phyloP scores from a whole-genome alignment of 1,284 basidiomycete genomes.

The Trichosporon coremiiforme region DNA sequence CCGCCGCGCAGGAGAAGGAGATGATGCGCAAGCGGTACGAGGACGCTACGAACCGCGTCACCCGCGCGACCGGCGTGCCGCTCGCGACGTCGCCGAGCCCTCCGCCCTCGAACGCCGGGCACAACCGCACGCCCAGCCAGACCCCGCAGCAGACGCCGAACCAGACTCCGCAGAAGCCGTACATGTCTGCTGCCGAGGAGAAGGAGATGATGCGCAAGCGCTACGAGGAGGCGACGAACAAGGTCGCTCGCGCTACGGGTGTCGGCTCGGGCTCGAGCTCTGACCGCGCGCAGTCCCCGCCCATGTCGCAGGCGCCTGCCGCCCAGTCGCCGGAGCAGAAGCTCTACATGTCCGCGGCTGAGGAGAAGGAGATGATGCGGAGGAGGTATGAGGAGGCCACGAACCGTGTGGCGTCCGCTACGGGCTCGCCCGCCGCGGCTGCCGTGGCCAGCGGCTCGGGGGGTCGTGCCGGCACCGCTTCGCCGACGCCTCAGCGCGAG shows the following conservation, averaged over 20 bases:
- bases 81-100: slow-evolving; percentile 16
- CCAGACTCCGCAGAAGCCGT: slow-evolving; percentile 9
- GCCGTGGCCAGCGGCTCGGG: neutral
- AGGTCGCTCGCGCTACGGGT: slow-evolving; percentile 17
- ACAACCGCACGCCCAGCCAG: no score
- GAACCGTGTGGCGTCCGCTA: slow-evolving; percentile 5
- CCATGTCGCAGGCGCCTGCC: neutral
- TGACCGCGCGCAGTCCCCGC: slow-evolving; percentile 9
- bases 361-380: slow-evolving; percentile 38
- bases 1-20: slow-evolving; percentile 46
- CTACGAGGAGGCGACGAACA: slow-evolving; percentile 40
- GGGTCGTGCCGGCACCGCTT: neutral
- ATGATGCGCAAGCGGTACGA: slow-evolving; percentile 42
- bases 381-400: slow-evolving; percentile 35
- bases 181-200: slow-evolving; percentile 41
- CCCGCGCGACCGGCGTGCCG: neutral
- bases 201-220: slow-evolving; percentile 43
- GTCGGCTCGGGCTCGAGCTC: neutral
- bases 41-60: slow-evolving; percentile 31
- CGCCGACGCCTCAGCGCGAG: neutral
- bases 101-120: neutral
- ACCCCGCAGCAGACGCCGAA: neutral
- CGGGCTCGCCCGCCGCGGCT: neutral
- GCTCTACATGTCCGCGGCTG: slow-evolving; percentile 30
- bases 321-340: slow-evolving; percentile 13